These are phyloP conservation scores for Puccinia triticina DNA, from an alignment of 1,284 basidiomycete species.

Conservation along the genomic window DNA sequence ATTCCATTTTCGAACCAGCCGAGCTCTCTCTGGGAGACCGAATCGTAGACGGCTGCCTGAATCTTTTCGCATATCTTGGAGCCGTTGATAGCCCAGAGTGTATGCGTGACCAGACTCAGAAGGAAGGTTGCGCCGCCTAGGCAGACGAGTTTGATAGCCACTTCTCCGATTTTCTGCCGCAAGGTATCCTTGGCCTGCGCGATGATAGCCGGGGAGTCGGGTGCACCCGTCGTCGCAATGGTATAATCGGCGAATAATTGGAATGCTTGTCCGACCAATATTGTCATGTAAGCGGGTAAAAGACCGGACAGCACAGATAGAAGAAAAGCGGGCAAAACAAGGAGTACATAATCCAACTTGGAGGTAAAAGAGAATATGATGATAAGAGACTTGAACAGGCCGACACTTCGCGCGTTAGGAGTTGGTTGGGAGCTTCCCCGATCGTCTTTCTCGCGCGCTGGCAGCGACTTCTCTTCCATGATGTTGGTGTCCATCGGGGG, in stretches of 20 bases:
- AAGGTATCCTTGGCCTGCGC: constrained; percentile 62
- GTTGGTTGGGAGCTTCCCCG: not conserved
- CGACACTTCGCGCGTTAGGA: not conserved
- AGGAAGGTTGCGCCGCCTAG: constrained; percentile 73
- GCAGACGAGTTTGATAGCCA: constrained; percentile 72
- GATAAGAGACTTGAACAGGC: constrained; percentile 50
- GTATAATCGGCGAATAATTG: constrained; percentile 70
- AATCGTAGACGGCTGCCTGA: constrained; percentile 71
- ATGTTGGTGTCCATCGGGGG: not conserved
- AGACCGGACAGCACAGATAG: constrained; percentile 73
- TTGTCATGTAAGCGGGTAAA: constrained; percentile 90
- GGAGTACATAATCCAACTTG: constrained; percentile 52
- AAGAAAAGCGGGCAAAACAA: constrained; percentile 71
- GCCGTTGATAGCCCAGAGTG: constrained; percentile 83
- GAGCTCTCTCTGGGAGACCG: constrained; percentile 65
- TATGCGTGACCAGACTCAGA: constrained; percentile 74
- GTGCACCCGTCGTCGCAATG: constrained; percentile 62
- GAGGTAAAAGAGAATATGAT: constrained; percentile 56
- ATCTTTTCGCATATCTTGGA: constrained; percentile 76
- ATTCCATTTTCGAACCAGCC: constrained; percentile 59
- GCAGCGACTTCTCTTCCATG: not conserved
- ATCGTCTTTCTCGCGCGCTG: not conserved
- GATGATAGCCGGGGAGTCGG: not conserved
- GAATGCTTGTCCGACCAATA: constrained; percentile 82
- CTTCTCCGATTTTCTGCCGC: constrained; percentile 67